Conservation (phyloP, 2,329 filamentous ascomycete genomes). For the Penicillium sp. region DNA sequence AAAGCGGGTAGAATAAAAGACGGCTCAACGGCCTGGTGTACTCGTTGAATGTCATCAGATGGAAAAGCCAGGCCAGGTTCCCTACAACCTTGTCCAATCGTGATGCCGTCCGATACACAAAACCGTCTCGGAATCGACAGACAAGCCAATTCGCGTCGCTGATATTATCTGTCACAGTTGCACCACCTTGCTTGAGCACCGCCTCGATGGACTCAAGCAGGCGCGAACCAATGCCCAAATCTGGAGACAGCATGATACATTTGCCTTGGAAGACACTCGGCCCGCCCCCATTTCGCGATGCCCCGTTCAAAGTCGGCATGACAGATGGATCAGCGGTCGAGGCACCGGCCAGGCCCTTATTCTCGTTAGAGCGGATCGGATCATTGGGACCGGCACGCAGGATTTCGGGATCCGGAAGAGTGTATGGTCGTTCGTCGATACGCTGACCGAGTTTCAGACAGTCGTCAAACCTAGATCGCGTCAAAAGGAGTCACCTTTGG, state of each 20-base stretch:
- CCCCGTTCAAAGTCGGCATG: constrained; percentile 31
- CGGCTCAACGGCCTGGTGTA: constrained; percentile 83
- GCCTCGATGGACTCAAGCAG: constrained; percentile 63
- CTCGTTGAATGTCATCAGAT: constrained; percentile 79
- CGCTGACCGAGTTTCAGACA: constrained; percentile 88
- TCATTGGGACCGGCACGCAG: constrained; percentile 58
- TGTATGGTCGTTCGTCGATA: constrained; percentile 83
- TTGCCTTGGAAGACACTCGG: constrained; percentile 72
- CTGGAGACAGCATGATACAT: constrained; percentile 68
- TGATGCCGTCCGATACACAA: constrained; percentile 71
- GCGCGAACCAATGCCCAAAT: constrained; percentile 66
- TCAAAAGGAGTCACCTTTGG: constrained; percentile 3
- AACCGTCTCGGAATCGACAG: constrained; percentile 78
- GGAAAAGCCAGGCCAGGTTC: constrained; percentile 89
- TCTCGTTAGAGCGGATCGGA: constrained; percentile 53
- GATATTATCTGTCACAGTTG: constrained; percentile 61
- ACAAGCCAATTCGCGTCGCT: constrained; percentile 76
- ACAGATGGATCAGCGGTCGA: constrained; percentile 50
- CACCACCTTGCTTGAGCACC: constrained; percentile 68
- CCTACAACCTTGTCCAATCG: constrained; percentile 77
- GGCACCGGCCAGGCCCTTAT: constrained; percentile 63
- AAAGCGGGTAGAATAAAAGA: constrained; percentile 84
- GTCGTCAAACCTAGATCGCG: constrained; percentile 74
- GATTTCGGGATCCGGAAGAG: constrained; percentile 79
- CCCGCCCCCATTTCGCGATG: constrained; percentile 42